Percentiles rank a stretch among this genome's conserved stretches.
phyloP scores from a whole-genome alignment of 2,329 filamentous ascomycete genomes.

The Diaporthe destruens region DNA sequence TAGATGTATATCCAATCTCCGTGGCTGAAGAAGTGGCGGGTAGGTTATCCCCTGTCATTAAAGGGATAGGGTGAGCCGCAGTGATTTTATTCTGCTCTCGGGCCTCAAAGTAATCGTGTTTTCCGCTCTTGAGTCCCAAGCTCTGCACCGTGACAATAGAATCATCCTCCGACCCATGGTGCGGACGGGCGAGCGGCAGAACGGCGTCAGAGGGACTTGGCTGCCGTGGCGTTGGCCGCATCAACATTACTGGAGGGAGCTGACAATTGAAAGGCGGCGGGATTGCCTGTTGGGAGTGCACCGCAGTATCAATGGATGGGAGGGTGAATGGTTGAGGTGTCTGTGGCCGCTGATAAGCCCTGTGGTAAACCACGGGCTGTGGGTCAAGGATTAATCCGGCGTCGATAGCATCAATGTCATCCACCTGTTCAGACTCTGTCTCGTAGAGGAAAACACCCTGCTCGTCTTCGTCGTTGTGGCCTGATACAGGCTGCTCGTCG shows the following conservation, averaged over 20 bases:
- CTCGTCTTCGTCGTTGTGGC: constrained; percentile 16
- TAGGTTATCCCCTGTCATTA: not conserved
- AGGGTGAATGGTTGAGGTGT: not conserved
- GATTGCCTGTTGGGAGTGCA: not conserved
- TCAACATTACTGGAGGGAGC: constrained; percentile 16
- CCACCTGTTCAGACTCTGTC: constrained; percentile 19
- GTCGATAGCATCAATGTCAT: constrained; percentile 17
- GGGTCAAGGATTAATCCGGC: not conserved
- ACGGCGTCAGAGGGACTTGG: constrained; percentile 43
- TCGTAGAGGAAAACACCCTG: constrained; percentile 34
- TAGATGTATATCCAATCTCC: not conserved
- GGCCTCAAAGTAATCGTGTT: constrained; percentile 47
- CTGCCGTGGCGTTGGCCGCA: constrained; percentile 6
- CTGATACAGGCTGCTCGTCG: constrained; percentile 22
- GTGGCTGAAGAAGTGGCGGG: not conserved
- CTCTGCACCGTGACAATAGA: constrained; percentile 28
- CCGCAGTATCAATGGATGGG: constrained; percentile 15
- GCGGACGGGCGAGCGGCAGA: constrained; percentile 31
- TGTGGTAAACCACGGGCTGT: not conserved
- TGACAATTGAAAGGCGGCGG: constrained; percentile 2
- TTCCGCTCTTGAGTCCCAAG: constrained; percentile 45
- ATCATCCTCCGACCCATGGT: constrained; percentile 19
- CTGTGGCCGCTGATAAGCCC: not conserved
- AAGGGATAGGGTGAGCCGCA: not conserved
- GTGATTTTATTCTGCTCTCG: constrained; percentile 46